Percentiles rank a stretch among this genome's conserved stretches.
Conservation (phyloP, 495 filamentous ascomycete genomes). For the Thermothielavioides terrestris region DNA sequence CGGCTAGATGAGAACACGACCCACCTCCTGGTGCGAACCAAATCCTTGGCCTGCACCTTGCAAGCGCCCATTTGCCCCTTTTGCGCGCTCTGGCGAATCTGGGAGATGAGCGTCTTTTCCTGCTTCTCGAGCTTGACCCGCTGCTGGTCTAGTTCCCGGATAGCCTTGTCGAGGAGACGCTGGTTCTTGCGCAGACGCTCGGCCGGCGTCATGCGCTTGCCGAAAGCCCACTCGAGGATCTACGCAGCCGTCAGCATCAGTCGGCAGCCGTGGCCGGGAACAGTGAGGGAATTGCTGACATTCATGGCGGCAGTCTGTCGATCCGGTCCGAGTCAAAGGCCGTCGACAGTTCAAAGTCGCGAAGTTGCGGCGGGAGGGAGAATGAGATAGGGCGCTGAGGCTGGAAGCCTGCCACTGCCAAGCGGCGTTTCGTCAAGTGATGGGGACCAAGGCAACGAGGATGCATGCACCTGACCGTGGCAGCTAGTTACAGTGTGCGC, state of each 20-base stretch:
- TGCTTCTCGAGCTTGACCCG: slow-evolving; percentile 93
- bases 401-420: background rate
- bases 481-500: too few species aligned
- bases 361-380: background rate
- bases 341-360: background rate
- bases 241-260: slow-evolving; percentile 30
- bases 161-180: slow-evolving; percentile 90
- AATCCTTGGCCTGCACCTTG: slow-evolving; percentile 95
- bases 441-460: background rate
- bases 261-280: background rate
- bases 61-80: slow-evolving; percentile 94
- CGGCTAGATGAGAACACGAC: slow-evolving; percentile 2
- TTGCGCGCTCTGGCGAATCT: slow-evolving; percentile 97
- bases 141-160: slow-evolving; percentile 90
- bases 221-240: slow-evolving; percentile 98
- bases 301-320: slow-evolving; percentile 24
- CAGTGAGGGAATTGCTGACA: slow-evolving; percentile 17
- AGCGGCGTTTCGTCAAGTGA: background rate
- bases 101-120: slow-evolving; percentile 89
- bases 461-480: too few species aligned
- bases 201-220: slow-evolving; percentile 94
- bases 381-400: background rate
- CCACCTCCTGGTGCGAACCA: slow-evolving; percentile 82
- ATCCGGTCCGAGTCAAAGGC: background rate
- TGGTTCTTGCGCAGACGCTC: slow-evolving; percentile 97